Evolutionary conservation across 2,329 filamentous ascomycete genomes (phyloP), one percentile per base, ranked within the genome.

Genomic region (Huntiella savannae): DNA sequence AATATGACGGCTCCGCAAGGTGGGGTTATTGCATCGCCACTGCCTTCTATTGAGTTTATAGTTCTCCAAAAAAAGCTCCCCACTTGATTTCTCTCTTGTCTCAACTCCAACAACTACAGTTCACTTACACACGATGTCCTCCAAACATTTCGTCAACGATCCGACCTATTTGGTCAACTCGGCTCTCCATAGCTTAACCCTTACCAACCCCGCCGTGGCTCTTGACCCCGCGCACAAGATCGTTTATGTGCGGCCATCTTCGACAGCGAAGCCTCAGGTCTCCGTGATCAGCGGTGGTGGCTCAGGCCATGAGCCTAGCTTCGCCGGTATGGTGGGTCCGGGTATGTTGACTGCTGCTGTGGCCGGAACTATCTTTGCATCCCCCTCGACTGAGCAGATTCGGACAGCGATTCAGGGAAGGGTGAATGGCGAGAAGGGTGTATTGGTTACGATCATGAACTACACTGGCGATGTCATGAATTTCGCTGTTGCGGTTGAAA

Each of bases 371-470:
- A 87, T 92, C 55, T 92, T 92, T 57, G 84, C 84, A 5, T 82
- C 77, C 13, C 84, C 84, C 0, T 78, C 73, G 4, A 79, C 84
- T 0, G 79, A 91, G 62, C 87, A 95, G 64, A 77, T 95, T 46
- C 75, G 83, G 47, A 69, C 73, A 53, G 84, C 78, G 49, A 79
- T 92, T 45, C 73, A 79, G 56, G 72, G 76, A 37, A 70, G 82
- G 15, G 81, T 93, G 3, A 75, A 82, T 50, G 70, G 71, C 3
- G 68, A 72, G 39, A 72, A 75, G 51, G 88, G 87, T 17, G 81
- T 94, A 1, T 61, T 95, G 36, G 81, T 94, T n/a, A 79, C 87
- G 4, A 82, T 93, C 28, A 94, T 93, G 83, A 95, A 95, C 61
- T 93, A 93, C 62, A 93, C 85, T 1, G 82, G 82, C 34, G 82